Evolutionary conservation across 768 basidiomycete species (phyloP).

Genomic region (Pisolithus marmoratus): DNA sequence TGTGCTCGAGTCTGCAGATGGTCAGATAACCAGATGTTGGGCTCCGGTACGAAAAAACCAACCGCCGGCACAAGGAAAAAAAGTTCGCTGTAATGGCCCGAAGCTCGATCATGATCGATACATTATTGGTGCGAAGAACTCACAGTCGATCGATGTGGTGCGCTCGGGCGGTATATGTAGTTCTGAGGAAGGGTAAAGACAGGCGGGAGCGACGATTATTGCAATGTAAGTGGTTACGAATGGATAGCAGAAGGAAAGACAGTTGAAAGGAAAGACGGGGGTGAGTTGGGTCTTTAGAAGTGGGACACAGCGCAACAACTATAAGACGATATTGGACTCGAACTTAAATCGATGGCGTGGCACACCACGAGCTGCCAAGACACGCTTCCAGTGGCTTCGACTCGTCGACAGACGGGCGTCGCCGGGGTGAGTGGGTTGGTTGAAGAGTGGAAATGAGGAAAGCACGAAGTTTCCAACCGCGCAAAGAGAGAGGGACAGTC

Average conservation of each 20-base stretch:
- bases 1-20: too few relatives aligned
- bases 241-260: conserved; percentile 24
- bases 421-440: conserved; percentile 6
- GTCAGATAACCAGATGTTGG: too few relatives aligned
- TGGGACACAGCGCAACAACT: conserved; percentile 22
- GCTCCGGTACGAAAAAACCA: too few relatives aligned
- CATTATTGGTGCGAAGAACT: conserved; percentile 3
- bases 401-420: conserved; percentile 18
- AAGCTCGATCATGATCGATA: conserved; percentile 4
- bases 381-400: conserved; percentile 21
- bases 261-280: conserved; percentile 32
- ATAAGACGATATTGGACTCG: conserved; percentile 42
- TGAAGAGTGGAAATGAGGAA: neutral
- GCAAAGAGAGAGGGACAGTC: conserved; percentile 33
- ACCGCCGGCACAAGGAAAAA: neutral
- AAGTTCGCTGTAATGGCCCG: conserved; percentile 4
- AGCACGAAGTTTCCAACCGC: conserved; percentile 38
- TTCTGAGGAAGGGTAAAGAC: conserved; percentile 1
- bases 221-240: conserved; percentile 13
- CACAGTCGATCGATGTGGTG: conserved; percentile 12
- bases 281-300: conserved; percentile 22
- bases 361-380: conserved; percentile 19
- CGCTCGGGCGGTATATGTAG: neutral
- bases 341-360: conserved; percentile 45
- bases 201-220: conserved; percentile 16